Evolutionary conservation across 352 stramenopile species (phyloP).

Genomic region (Phytophthora aleatoria): DNA sequence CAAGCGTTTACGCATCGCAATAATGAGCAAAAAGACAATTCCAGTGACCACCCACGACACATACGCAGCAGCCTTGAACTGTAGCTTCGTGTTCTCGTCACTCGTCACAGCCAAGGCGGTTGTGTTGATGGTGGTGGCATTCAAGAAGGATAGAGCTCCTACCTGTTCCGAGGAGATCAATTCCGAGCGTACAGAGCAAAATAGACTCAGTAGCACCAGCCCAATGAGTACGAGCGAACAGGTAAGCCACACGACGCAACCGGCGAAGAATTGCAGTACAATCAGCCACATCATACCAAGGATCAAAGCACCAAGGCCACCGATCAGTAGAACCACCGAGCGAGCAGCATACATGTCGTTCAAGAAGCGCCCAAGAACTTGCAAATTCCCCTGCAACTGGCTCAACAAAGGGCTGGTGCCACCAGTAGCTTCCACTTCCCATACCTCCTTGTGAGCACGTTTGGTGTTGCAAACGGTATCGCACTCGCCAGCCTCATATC

Average conservation of each 20-base stretch:
- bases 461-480: slow-evolving; percentile 63
- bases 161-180: slow-evolving; percentile 54
- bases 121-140: slow-evolving; percentile 40
- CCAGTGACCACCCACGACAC: slow-evolving; percentile 56
- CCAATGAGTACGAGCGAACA: slow-evolving; percentile 65
- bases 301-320: slow-evolving; percentile 53
- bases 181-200: slow-evolving; percentile 72
- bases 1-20: slow-evolving; percentile 73
- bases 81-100: slow-evolving; percentile 44
- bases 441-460: slow-evolving; percentile 68
- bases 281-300: slow-evolving; percentile 76
- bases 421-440: slow-evolving; percentile 55
- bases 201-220: slow-evolving; percentile 75
- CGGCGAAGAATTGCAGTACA: slow-evolving; percentile 78
- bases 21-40: slow-evolving; percentile 58
- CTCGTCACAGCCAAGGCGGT: slow-evolving; percentile 27
- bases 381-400: slow-evolving; percentile 66
- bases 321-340: slow-evolving; percentile 59
- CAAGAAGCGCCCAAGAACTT: slow-evolving; percentile 70
- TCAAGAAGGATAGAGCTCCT: slow-evolving; percentile 48
- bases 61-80: slow-evolving; percentile 76
- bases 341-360: slow-evolving; percentile 76
- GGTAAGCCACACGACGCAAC: slow-evolving; percentile 81
- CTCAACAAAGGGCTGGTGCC: slow-evolving; percentile 63
- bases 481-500: slow-evolving; percentile 42